phyloP scores from a whole-genome alignment of 1,139 yeast species.

The Diutina scorzettiae region DNA sequence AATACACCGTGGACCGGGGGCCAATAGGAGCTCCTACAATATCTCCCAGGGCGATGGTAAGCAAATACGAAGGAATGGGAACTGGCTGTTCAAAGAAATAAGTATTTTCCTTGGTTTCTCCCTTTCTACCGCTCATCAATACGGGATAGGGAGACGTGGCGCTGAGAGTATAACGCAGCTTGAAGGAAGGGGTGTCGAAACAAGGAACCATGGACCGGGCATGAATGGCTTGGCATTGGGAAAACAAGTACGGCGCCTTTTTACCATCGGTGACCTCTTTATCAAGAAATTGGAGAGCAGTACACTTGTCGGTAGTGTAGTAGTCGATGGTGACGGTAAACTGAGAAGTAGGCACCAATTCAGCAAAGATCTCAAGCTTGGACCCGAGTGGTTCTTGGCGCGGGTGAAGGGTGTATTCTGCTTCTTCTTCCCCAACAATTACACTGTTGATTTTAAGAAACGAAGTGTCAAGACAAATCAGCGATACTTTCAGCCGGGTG shows the following conservation, averaged over 20 bases:
- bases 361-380: slow-evolving; percentile 30
- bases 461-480: slow-evolving; percentile 58
- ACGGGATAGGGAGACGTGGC: slow-evolving; percentile 56
- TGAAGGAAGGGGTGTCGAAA: slow-evolving; percentile 83
- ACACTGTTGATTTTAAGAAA: slow-evolving; percentile 40
- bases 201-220: slow-evolving; percentile 84
- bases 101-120: slow-evolving; percentile 17
- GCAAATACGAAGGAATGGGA: slow-evolving; percentile 78
- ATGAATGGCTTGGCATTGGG: slow-evolving; percentile 88
- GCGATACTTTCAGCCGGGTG: slow-evolving; percentile 12
- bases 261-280: slow-evolving; percentile 73
- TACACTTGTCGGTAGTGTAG: slow-evolving; percentile 60
- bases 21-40: slow-evolving; percentile 60
- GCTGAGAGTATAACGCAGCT: slow-evolving; percentile 48
- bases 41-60: slow-evolving; percentile 82
- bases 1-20: slow-evolving; percentile 73
- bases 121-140: slow-evolving; percentile 57
- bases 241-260: slow-evolving; percentile 63
- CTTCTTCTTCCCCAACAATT: slow-evolving; percentile 25
- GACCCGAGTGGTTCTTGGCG: slow-evolving; percentile 55
- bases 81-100: slow-evolving; percentile 56
- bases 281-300: slow-evolving; percentile 78
- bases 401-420: slow-evolving; percentile 25
- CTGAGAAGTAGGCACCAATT: slow-evolving; percentile 9
- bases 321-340: slow-evolving; percentile 36